Evolutionary conservation across 1,139 yeast species (phyloP).

Genomic region (Geotrichum europaeum): DNA sequence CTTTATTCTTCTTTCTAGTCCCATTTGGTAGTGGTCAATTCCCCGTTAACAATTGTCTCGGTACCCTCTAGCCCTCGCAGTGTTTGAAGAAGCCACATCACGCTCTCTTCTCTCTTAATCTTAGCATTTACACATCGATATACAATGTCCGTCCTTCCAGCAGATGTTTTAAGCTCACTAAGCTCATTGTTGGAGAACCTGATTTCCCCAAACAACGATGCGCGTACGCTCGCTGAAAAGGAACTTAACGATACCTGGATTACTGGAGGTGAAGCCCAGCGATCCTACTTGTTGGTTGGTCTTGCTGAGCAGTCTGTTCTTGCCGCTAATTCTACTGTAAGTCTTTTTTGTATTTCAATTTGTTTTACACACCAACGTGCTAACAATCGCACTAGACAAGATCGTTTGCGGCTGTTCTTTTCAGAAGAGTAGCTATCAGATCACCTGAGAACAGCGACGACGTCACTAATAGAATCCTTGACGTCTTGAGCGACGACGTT

Average conservation of each 20-base stretch:
- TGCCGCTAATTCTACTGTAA: slow-evolving; percentile 49
- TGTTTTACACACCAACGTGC: neutral
- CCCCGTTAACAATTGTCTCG: neutral
- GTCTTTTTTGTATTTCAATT: slow-evolving; percentile 21
- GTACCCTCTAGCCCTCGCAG: neutral
- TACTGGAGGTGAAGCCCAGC: slow-evolving; percentile 41
- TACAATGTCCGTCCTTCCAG: slow-evolving; percentile 42
- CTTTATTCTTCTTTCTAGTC: neutral
- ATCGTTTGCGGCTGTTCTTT: slow-evolving; percentile 78
- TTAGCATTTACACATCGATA: neutral
- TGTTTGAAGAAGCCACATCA: neutral
- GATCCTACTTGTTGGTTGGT: slow-evolving; percentile 66
- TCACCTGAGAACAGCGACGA: slow-evolving; percentile 57
- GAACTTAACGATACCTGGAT: slow-evolving; percentile 70
- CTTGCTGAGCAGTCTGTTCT: slow-evolving; percentile 73
- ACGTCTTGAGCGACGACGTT: slow-evolving; percentile 55
- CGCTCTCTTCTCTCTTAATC: neutral
- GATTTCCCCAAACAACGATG: slow-evolving; percentile 67
- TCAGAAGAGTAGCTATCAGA: slow-evolving; percentile 79
- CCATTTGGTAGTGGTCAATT: neutral
- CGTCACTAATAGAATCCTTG: slow-evolving; percentile 72
- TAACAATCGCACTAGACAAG: slow-evolving; percentile 27
- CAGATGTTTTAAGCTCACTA: slow-evolving; percentile 53
- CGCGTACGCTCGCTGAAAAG: slow-evolving; percentile 74
- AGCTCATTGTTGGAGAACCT: slow-evolving; percentile 58